A percentile compares a stretch with the other conserved stretches of the same genome.
Evolutionary conservation across 148 eudicot species (phyloP).

Genomic region (Selenicereus undatus): DNA sequence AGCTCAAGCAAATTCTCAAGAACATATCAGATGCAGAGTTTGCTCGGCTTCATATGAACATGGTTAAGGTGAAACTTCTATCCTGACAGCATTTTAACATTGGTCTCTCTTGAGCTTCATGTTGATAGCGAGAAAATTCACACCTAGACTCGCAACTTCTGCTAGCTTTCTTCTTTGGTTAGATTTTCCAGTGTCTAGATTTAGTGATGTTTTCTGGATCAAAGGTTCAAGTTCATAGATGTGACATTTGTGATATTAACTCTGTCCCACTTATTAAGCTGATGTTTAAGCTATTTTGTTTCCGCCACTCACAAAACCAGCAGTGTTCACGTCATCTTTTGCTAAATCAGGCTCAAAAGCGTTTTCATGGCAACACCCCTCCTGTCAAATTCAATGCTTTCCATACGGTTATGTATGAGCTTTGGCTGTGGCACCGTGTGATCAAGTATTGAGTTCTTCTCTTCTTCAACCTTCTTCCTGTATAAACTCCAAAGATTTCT

Average conservation of each 20-base stretch:
- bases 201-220: no score
- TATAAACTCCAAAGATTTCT: conserved; percentile 15
- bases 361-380: conserved; percentile 78
- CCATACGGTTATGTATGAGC: conserved; percentile 80
- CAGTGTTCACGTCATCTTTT: neutral
- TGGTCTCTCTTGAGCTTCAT: no score
- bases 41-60: conserved; percentile 51
- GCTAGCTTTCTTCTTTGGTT: neutral
- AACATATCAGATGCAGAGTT: conserved; percentile 51
- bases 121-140: no score
- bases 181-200: neutral
- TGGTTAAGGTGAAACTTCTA: conserved; percentile 50
- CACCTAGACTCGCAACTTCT: neutral
- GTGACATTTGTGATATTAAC: no score
- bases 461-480: neutral
- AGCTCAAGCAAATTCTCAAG: conserved; percentile 70
- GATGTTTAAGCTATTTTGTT: neutral
- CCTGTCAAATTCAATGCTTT: conserved; percentile 63
- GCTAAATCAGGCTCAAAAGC: conserved; percentile 57
- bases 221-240: no score
- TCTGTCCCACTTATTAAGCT: no score
- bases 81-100: neutral
- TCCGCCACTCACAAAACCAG: neutral
- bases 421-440: conserved; percentile 70
- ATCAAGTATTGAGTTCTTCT: conserved; percentile 51